Conservation (phyloP, 2,329 filamentous ascomycete species). For the Pseudogymnoascus sp. region DNA sequence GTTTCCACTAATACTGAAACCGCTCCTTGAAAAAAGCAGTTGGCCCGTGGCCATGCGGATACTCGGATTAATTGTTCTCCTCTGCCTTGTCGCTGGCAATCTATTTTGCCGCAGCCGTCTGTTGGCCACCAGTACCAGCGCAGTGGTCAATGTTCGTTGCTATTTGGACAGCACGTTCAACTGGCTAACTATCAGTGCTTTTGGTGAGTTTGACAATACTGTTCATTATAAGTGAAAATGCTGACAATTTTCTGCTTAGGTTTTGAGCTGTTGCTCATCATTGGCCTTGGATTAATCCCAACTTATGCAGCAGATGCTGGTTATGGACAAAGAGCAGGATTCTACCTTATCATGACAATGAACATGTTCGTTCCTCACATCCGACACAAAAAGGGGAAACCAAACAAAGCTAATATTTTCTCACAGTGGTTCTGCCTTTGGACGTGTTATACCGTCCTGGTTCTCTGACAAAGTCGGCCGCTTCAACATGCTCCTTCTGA, state of each 20-base stretch:
- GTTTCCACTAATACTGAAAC: slow-evolving; percentile 3
- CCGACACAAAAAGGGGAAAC: not conserved
- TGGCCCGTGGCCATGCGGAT: slow-evolving; percentile 13
- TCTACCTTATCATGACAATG: slow-evolving; percentile 69
- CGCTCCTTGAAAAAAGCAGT: slow-evolving; percentile 12
- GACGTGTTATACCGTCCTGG: not conserved
- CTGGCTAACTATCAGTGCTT: slow-evolving; percentile 51
- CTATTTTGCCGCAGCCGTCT: slow-evolving; percentile 42
- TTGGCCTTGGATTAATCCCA: slow-evolving; percentile 72
- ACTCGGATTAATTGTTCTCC: slow-evolving; percentile 10
- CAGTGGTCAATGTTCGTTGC: slow-evolving; percentile 49
- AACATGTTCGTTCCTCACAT: slow-evolving; percentile 43
- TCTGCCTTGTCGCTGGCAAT: slow-evolving; percentile 10
- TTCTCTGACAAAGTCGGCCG: not conserved
- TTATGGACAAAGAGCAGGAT: slow-evolving; percentile 55
- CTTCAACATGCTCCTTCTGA: slow-evolving; percentile 10
- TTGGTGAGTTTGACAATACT: slow-evolving; percentile 43
- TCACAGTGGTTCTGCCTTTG: slow-evolving; percentile 3
- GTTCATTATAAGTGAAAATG: not conserved
- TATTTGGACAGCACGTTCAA: slow-evolving; percentile 56
- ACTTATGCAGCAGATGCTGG: slow-evolving; percentile 61
- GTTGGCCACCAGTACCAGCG: slow-evolving; percentile 50
- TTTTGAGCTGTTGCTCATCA: slow-evolving; percentile 62
- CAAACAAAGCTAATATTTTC: not conserved
- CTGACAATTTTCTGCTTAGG: not conserved